Evolutionary conservation across 768 basidiomycete genomes (phyloP).

Genomic region (Rhodosporidiobolus sp.): DNA sequence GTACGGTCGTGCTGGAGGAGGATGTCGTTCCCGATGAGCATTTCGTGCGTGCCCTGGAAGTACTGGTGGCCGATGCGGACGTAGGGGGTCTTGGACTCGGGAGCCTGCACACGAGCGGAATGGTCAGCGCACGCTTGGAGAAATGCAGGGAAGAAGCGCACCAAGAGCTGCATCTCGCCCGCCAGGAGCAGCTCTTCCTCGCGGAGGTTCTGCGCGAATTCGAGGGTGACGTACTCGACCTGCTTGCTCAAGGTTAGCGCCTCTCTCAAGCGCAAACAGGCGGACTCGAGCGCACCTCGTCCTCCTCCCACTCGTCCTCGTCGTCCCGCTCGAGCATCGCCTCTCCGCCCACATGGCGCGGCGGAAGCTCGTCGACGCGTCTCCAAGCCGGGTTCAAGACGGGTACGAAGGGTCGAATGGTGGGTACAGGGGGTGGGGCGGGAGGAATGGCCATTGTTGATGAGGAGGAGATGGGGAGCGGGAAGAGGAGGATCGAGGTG

Average conservation of each 20-base stretch:
- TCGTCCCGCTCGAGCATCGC: background rate
- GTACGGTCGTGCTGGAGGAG: background rate
- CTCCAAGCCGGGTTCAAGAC: background rate
- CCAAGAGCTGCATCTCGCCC: constrained; percentile 21
- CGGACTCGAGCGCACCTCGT: background rate
- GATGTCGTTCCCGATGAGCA: constrained; percentile 25
- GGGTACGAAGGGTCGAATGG: background rate
- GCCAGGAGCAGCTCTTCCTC: background rate
- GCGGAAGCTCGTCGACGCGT: background rate
- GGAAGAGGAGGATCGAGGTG: background rate
- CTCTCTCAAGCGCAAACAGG: too few species aligned
- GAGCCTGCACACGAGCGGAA: background rate
- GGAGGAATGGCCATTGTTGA: background rate
- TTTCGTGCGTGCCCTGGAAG: constrained; percentile 25
- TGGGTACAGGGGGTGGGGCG: background rate
- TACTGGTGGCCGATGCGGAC: constrained; percentile 15
- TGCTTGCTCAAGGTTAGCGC: background rate
- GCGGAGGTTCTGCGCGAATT: constrained; percentile 11
- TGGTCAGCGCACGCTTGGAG: background rate
- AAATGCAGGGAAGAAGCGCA: background rate
- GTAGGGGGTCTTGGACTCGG: constrained; percentile 6
- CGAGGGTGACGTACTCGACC: constrained; percentile 33
- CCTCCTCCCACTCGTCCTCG: constrained; percentile 16
- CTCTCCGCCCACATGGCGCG: background rate
- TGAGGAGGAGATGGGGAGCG: background rate